Evolutionary conservation across 371 early-diverging fungal genomes (phyloP).

Genomic region (Actinomortierella wolfii): DNA sequence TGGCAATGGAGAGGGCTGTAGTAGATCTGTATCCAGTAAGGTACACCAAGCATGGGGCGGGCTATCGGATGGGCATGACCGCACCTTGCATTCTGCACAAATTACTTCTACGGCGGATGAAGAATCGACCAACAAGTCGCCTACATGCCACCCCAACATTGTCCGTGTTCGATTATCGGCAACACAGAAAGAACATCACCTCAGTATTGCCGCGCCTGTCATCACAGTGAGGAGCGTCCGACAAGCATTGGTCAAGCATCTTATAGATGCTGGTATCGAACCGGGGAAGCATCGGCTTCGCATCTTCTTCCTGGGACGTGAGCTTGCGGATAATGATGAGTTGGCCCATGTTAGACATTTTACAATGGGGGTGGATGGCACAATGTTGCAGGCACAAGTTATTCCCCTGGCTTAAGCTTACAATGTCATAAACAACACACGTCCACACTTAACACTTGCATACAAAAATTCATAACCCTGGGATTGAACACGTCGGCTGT

Average conservation of each 20-base stretch:
- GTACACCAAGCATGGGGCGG: too few species aligned
- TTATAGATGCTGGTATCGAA: constrained; percentile 7
- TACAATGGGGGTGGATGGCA: constrained; percentile 1
- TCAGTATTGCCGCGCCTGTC: not conserved
- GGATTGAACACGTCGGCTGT: too few species aligned
- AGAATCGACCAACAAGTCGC: not conserved
- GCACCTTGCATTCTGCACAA: too few species aligned
- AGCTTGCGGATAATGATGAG: constrained; percentile 23
- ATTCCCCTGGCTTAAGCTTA: not conserved
- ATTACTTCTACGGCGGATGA: too few species aligned
- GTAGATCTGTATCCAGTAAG: too few species aligned
- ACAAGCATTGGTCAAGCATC: constrained; percentile 1
- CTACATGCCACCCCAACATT: not conserved
- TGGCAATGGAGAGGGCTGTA: too few species aligned
- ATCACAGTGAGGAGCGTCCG: not conserved
- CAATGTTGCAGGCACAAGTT: constrained; percentile 2
- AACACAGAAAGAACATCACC: not conserved
- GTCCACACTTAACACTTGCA: too few species aligned
- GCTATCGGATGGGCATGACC: too few species aligned
- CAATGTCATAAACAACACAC: too few species aligned
- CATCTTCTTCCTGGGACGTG: constrained; percentile 26
- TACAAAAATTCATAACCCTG: too few species aligned
- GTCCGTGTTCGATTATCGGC: constrained; percentile 4
- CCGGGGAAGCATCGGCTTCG: constrained; percentile 3
- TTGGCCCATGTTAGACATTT: constrained; percentile 12